Evolutionary conservation across 2,329 filamentous ascomycete species (phyloP).

Genomic region (Sclerotinia glacialis): DNA sequence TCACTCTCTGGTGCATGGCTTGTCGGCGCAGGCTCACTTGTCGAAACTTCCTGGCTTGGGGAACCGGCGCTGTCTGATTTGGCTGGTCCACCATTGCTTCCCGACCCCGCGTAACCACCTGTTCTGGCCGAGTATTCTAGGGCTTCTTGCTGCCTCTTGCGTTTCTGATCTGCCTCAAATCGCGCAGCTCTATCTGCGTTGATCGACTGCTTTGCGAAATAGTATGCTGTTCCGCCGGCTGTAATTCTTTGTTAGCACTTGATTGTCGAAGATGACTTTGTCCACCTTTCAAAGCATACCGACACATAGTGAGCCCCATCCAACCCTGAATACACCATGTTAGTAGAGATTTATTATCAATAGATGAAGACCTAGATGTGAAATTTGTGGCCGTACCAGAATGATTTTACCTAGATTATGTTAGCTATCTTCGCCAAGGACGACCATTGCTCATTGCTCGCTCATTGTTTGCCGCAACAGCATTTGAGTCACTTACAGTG

Average conservation of each 20-base stretch:
- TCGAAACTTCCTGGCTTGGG: constrained; percentile 65
- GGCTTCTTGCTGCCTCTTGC: constrained; percentile 54
- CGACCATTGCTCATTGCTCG: not conserved
- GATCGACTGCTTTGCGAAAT: constrained; percentile 92
- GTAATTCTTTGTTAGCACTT: constrained; percentile 23
- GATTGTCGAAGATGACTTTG: constrained; percentile 18
- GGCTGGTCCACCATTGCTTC: constrained; percentile 49
- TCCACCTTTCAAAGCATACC: constrained; percentile 52
- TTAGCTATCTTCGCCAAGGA: constrained; percentile 24
- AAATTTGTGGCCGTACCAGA: constrained; percentile 51
- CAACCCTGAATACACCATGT: constrained; percentile 59
- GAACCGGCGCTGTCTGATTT: constrained; percentile 57
- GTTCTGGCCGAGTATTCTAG: constrained; percentile 49
- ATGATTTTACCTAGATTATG: constrained; percentile 57
- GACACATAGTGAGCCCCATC: constrained; percentile 85
- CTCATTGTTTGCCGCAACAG: not conserved
- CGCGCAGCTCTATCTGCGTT: constrained; percentile 80
- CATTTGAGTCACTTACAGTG: constrained; percentile 46
- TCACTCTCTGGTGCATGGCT: constrained; percentile 74
- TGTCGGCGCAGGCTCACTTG: constrained; percentile 78
- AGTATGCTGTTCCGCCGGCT: constrained; percentile 91
- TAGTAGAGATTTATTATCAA: constrained; percentile 25
- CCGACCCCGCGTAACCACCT: constrained; percentile 34
- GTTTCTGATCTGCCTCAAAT: constrained; percentile 62
- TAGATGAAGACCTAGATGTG: constrained; percentile 17